Evolutionary conservation across 345 rosid genomes (phyloP).

Genomic region (Noccaea bulbosa): DNA sequence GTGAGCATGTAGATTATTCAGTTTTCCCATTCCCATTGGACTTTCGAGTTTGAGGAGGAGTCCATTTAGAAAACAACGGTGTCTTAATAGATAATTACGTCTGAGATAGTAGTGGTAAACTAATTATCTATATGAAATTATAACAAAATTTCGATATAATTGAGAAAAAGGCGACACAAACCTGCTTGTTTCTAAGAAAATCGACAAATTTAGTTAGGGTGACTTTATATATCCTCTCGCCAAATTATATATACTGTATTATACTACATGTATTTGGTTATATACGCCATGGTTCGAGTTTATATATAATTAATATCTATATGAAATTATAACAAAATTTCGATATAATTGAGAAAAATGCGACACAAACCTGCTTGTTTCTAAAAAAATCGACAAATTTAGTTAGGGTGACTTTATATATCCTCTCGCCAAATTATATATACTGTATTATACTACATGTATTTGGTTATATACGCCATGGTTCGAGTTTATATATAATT

Average conservation of each 20-base stretch:
- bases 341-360: neutral
- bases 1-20: neutral
- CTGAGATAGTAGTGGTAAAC: neutral
- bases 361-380: neutral
- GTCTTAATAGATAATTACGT: neutral
- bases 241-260: too few species aligned
- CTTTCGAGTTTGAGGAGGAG: neutral
- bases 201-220: neutral
- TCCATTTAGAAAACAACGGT: neutral
- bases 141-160: neutral
- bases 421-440: too few species aligned
- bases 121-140: too few species aligned
- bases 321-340: neutral
- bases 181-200: neutral
- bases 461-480: too few species aligned
- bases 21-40: conserved; percentile 4
- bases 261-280: too few species aligned
- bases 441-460: too few species aligned
- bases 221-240: neutral
- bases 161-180: neutral
- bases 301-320: too few species aligned
- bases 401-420: neutral
- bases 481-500: too few species aligned
- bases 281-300: too few species aligned
- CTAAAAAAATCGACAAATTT: neutral